Evolutionary conservation across 805 yeast genomes (phyloP).

Genomic region (Candida nemodendra): DNA sequence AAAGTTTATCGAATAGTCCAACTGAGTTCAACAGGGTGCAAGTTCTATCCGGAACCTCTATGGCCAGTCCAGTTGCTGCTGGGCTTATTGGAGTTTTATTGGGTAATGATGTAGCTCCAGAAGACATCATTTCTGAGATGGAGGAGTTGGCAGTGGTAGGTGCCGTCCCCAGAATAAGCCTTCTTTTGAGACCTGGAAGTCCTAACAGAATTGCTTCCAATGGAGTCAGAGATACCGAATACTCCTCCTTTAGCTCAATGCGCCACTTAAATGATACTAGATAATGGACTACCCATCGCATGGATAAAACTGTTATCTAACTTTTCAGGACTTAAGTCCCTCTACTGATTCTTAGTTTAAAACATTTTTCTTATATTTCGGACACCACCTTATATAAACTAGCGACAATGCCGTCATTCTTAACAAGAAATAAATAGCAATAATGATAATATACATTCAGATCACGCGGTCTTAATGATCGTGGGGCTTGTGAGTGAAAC

Average conservation of each 20-base stretch:
- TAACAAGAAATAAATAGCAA: not conserved
- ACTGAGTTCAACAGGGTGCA: constrained; percentile 23
- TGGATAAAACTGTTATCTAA: too few species aligned
- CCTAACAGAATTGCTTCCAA: constrained; percentile 55
- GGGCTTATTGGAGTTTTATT: constrained; percentile 60
- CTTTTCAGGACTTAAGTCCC: too few species aligned
- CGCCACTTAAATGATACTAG: not conserved
- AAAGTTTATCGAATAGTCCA: constrained; percentile 47
- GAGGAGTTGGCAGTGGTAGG: constrained; percentile 47
- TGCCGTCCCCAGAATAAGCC: constrained; percentile 45
- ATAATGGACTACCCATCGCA: too few species aligned
- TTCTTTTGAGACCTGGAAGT: constrained; percentile 48
- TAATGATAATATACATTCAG: not conserved
- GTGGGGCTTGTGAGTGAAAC: constrained; percentile 32
- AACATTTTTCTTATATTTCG: not conserved
- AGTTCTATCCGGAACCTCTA: constrained; percentile 70
- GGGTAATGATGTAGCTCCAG: constrained; percentile 47
- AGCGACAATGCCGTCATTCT: not conserved
- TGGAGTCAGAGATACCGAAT: constrained; percentile 22
- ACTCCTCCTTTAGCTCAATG: constrained; percentile 1
- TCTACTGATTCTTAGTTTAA: too few species aligned
- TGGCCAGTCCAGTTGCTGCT: constrained; percentile 76
- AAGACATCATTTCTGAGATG: constrained; percentile 41
- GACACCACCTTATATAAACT: not conserved
- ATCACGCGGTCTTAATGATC: not conserved